These are phyloP conservation scores for Ananas comosus DNA, from an alignment of 176 grass and related monocot genomes.

Conservation along the genomic window DNA sequence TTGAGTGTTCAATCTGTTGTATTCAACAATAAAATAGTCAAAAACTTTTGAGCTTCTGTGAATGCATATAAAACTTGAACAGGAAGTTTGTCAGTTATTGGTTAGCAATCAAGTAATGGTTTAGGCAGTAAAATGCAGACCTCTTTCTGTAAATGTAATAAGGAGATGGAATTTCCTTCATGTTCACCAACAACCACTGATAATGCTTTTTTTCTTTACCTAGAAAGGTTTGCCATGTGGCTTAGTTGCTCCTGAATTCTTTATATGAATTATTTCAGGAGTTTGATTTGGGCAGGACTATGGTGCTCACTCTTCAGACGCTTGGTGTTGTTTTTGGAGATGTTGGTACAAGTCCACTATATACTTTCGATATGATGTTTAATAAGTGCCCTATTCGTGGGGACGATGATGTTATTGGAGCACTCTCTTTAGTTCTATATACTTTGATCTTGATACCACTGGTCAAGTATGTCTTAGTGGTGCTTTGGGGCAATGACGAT, in stretches of 20 bases:
- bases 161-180: too few species aligned
- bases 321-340: constrained; percentile 89
- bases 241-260: neutral
- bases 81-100: too few species aligned
- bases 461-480: constrained; percentile 83
- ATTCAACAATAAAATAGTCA: too few species aligned
- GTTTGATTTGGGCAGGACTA: constrained; percentile 60
- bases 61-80: too few species aligned
- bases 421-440: constrained; percentile 85
- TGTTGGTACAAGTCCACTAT: constrained; percentile 82
- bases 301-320: constrained; percentile 79
- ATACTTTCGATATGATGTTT: constrained; percentile 97
- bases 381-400: constrained; percentile 56
- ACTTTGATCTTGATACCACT: constrained; percentile 69
- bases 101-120: too few species aligned
- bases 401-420: constrained; percentile 86
- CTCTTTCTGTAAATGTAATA: too few species aligned
- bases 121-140: too few species aligned
- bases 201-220: too few species aligned
- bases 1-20: too few species aligned
- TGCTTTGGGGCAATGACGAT: constrained; percentile 82
- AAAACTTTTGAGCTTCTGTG: too few species aligned
- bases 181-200: too few species aligned
- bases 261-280: constrained; percentile 28
- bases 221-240: neutral